Evolutionary conservation across 805 yeast genomes (phyloP).

Genomic region (Hanseniaspora mollemarum): DNA sequence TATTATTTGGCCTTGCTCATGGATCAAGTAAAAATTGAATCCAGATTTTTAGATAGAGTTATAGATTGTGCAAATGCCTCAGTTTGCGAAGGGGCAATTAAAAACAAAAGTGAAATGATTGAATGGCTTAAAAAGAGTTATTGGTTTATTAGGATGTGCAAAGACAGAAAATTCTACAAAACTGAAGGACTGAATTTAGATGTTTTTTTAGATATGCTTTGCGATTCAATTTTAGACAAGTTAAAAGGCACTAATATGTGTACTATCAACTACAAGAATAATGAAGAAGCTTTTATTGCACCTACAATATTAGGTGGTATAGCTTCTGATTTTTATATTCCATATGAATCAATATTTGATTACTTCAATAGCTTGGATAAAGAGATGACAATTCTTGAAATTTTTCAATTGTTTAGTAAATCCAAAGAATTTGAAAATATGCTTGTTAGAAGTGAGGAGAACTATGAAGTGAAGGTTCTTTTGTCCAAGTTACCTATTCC

Average conservation of each 20-base stretch:
- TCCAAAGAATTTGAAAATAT: conserved; percentile 79
- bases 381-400: conserved; percentile 55
- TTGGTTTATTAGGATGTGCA: conserved; percentile 63
- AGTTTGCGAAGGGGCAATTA: conserved; percentile 59
- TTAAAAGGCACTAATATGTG: not conserved
- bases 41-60: conserved; percentile 60
- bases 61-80: conserved; percentile 81
- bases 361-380: conserved; percentile 56
- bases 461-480: conserved; percentile 55
- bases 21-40: conserved; percentile 85
- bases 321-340: conserved; percentile 77
- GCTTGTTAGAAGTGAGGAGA: conserved; percentile 80
- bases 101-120: conserved; percentile 51
- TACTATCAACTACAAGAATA: conserved; percentile 26
- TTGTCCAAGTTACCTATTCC: conserved; percentile 77
- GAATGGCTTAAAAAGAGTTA: conserved; percentile 75
- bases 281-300: conserved; percentile 35
- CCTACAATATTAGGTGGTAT: conserved; percentile 68
- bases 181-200: conserved; percentile 11
- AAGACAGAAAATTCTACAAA: conserved; percentile 61
- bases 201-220: conserved; percentile 1
- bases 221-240: not conserved
- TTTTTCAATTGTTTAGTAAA: conserved; percentile 62
- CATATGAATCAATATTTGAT: conserved; percentile 56
- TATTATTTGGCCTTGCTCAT: conserved; percentile 83